These are phyloP conservation scores for Pulicaria dysenterica DNA, from an alignment of 129 eudicot genomes.

Conservation along the genomic window DNA sequence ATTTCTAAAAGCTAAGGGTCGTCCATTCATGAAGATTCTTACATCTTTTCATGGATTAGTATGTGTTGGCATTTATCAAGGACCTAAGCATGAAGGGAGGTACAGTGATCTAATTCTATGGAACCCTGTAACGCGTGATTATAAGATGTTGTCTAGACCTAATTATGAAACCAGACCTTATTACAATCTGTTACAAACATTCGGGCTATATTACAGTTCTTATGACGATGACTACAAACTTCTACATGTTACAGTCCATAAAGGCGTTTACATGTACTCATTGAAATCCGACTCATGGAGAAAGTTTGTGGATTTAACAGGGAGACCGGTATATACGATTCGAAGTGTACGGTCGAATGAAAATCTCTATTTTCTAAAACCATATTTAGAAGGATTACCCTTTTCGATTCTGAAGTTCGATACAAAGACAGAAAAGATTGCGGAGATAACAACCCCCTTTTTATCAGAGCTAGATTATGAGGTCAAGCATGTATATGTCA, in stretches of 20 bases:
- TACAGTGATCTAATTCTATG: not conserved
- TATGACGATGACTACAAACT: conserved; percentile 16
- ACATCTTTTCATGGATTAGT: conserved; percentile 1
- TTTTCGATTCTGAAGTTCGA: not conserved
- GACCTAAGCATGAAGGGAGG: no score
- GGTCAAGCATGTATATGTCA: not conserved
- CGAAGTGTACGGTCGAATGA: not conserved
- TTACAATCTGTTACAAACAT: not conserved
- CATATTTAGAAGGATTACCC: not conserved
- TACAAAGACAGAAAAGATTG: not conserved
- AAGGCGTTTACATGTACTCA: not conserved
- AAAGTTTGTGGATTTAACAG: not conserved
- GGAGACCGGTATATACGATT: not conserved
- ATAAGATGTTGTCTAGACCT: not conserved
- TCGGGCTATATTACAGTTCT: not conserved
- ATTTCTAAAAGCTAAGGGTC: not conserved
- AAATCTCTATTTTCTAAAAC: not conserved
- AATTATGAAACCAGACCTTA: not conserved
- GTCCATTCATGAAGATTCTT: not conserved
- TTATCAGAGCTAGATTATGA: not conserved
- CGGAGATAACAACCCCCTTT: not conserved
- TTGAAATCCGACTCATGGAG: conserved; percentile 25
- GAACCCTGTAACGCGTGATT: not conserved
- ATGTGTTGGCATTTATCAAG: not conserved
- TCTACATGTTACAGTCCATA: not conserved